Base-by-base conservation (phyloP, 345 rosid genomes). In the Diplotaxis tenuifolia region DNA sequence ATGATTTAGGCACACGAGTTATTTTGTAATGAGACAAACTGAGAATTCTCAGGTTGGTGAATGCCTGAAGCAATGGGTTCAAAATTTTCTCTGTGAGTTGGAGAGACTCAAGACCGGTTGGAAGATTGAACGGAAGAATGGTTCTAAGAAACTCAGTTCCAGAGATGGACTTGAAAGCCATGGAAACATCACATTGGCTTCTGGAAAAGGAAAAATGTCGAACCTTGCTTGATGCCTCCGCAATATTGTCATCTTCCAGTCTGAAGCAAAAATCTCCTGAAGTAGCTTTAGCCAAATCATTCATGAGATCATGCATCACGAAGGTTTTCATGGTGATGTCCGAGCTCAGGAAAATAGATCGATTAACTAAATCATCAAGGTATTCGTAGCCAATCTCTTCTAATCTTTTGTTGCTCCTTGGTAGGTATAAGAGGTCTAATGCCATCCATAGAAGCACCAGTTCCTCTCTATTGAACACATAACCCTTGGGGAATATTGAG, bases 231-330 rank as follows among this genome's bases (percentile, higher is more conserved):
- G 81, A 58, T 19, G 70, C 78, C 31, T 60, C 58, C 29, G 12
- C 22, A 31, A 23, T 55, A 7, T 29, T 69, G 66, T 74, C 73
- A 61, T 62, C 76, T 60, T 81, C 83, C 52, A 31, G 58, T 72
- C 78, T 77, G 42, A 77, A 59, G 45, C 81, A 77, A 77, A 81
- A 81, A 31, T 81, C 79, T 56, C 79, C 79, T 16, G 81, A 75
- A 45, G 75, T 68, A 59, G 32, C 77, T 65, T 75, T 71, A 27
- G 85, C 83, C 75, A 82, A 52, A 70, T 82, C 85, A 74, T 74
- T 76, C 72, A 80, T 67, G 42, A 82, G 77, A 73, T 82, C 81
- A 61, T 82, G 83, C 83, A 83, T 80, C 65, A 71, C 72, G 32
- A 73, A 78, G 31, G 65, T 29, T 65, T 67, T 58, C 73, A 19